Evolutionary conservation across 352 stramenopile genomes (phyloP), one percentile per base, ranked within the genome.

Genomic region (Pythium dissotocum): DNA sequence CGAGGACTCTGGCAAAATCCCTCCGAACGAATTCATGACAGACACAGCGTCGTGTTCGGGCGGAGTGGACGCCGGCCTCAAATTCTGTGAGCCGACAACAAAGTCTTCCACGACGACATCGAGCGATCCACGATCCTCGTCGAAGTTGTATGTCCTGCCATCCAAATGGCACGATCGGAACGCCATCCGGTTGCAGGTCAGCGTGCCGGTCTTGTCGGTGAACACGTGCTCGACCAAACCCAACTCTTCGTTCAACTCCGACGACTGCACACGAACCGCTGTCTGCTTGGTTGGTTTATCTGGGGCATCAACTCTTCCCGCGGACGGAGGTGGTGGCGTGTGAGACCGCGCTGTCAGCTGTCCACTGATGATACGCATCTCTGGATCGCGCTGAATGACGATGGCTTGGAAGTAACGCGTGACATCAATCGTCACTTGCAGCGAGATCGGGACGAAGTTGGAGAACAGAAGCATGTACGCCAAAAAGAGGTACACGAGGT

Each of bases 181-280:
- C 28, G 93, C 77, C 94, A 98, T 98, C 6, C 87, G 82, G 69
- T 98, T 98, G 60, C 89, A 89, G 10, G 94, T 98, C 14, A 98
- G 72, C 14, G 93, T 98, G 16, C 93, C 93, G 2, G 93, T 98
- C 66, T 98, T 98, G 67, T 98, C 93, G 0, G 75, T 97, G 77
- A 99, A 99, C 32, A 99, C 91, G 69, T 99, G 97, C 59, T 98
- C 82, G 16, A 99, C 90, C 70, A 98, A 80, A 6, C 96, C 97
- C 24, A 98, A 76, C 55, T 98, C 90, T 61, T 96, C 93, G 51
- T 95, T 97, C 33, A 98, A 72, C 61, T 97, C 89, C 0, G 89
- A 94, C 0, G 83, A 68, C 12, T 68, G 61, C 4, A 68, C 53
- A 36, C 61, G 61, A 14, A 68, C 61, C 1, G 42, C 51, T 10